Conservation (phyloP, 106 monocot species). For the Acanthochlamys bracteata region DNA sequence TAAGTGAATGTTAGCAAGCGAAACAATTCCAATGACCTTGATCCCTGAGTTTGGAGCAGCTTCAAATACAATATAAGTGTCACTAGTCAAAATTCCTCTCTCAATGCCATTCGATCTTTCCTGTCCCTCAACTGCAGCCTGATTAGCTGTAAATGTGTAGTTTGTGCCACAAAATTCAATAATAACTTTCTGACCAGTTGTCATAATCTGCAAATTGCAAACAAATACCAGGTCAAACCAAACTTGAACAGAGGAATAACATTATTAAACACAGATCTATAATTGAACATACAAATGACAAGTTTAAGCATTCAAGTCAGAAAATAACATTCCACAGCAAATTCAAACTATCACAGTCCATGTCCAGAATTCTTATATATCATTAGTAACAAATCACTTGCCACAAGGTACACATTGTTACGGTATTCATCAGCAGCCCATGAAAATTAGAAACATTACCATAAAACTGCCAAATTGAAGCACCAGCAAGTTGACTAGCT, state of each 20-base stretch:
- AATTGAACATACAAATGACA: too few species aligned
- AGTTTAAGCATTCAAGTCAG: too few species aligned
- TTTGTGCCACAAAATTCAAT: conserved; percentile 86
- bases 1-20: not conserved
- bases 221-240: not conserved
- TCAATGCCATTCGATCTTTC: conserved; percentile 43
- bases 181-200: conserved; percentile 57
- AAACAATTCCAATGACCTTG: conserved; percentile 43
- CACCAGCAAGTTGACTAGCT: too few species aligned
- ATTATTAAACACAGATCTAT: too few species aligned
- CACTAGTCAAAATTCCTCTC: conserved; percentile 65
- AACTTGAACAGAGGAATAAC: not conserved
- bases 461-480: too few species aligned
- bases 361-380: too few species aligned
- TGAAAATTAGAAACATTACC: too few species aligned
- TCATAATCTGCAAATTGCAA: conserved; percentile 65
- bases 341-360: too few species aligned
- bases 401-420: too few species aligned
- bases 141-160: conserved; percentile 78
- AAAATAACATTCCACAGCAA: too few species aligned
- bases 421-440: too few species aligned
- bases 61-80: conserved; percentile 92
- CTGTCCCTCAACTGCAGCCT: conserved; percentile 74
- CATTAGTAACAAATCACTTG: too few species aligned
- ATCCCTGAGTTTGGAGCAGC: conserved; percentile 77